These are phyloP conservation scores for Amanita fuliginea DNA, from an alignment of 768 basidiomycete genomes.

Conservation along the genomic window DNA sequence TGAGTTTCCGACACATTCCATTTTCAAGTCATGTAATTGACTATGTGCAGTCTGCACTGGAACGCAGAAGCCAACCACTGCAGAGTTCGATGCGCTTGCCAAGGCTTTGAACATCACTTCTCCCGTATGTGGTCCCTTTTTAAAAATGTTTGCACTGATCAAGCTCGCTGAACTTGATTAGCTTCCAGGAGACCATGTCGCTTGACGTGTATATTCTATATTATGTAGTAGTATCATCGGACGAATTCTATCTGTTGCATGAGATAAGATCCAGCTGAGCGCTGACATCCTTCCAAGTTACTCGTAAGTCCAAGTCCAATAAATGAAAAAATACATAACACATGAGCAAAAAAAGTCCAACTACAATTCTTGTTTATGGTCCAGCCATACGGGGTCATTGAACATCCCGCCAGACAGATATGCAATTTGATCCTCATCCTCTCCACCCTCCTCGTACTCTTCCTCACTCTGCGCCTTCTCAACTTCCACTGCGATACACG, in stretches of 20 bases:
- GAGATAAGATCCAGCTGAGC: too few relatives aligned
- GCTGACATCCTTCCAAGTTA: too few relatives aligned
- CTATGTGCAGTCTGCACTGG: constrained; percentile 37
- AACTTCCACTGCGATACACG: neutral
- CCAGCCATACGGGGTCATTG: neutral
- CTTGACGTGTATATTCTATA: too few relatives aligned
- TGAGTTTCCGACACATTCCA: too few relatives aligned
- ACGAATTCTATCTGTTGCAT: too few relatives aligned
- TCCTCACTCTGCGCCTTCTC: neutral
- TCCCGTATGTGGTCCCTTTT: neutral
- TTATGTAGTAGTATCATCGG: too few relatives aligned
- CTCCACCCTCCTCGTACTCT: neutral
- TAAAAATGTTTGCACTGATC: too few relatives aligned
- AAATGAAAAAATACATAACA: too few relatives aligned
- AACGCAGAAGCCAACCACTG: constrained; percentile 24
- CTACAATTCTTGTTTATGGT: neutral
- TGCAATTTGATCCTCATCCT: neutral
- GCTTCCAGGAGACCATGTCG: neutral
- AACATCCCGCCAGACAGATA: neutral
- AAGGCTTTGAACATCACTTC: constrained; percentile 27
- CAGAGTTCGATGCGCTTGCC: constrained; percentile 41
- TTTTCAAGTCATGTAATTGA: too few relatives aligned
- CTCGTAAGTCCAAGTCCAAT: too few relatives aligned
- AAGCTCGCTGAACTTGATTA: neutral
- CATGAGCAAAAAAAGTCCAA: too few relatives aligned